phyloP scores from a whole-genome alignment of 1,139 yeast species.

The Magnusiomyces tetraspermus region DNA sequence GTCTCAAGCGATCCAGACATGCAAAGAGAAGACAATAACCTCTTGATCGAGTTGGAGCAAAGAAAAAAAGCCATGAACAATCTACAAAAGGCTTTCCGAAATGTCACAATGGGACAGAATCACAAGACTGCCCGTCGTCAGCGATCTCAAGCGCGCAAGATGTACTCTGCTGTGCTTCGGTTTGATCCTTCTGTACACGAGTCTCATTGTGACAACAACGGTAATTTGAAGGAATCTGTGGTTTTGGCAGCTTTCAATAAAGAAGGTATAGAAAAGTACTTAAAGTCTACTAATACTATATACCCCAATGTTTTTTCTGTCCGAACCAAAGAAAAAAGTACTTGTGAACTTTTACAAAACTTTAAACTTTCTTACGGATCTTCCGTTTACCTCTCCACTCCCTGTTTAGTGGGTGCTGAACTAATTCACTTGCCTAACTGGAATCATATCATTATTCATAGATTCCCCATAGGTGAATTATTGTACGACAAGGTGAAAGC shows the following conservation, averaged over 20 bases:
- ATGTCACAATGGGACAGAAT: neutral
- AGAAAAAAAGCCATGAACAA: neutral
- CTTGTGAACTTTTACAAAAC: neutral
- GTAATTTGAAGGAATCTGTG: neutral
- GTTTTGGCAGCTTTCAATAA: neutral
- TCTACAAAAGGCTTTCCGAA: neutral
- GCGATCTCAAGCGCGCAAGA: neutral
- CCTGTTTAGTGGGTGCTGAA: neutral
- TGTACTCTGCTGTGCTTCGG: neutral
- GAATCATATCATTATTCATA: slow-evolving; percentile 3
- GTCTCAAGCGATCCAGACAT: too few relatives aligned
- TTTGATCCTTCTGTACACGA: neutral
- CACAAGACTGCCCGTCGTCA: too few relatives aligned
- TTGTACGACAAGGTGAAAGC: neutral
- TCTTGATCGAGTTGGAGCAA: neutral
- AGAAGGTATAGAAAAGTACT: neutral
- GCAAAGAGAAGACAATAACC: too few relatives aligned
- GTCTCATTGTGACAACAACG: neutral
- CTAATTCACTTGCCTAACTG: neutral
- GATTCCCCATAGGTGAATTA: neutral
- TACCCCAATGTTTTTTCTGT: neutral
- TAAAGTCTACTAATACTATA: neutral
- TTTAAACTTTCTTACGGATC: neutral
- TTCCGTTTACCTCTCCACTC: neutral
- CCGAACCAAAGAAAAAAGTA: neutral